Conservation (phyloP, 2,329 filamentous ascomycete genomes). For the Diaporthe sp. region DNA sequence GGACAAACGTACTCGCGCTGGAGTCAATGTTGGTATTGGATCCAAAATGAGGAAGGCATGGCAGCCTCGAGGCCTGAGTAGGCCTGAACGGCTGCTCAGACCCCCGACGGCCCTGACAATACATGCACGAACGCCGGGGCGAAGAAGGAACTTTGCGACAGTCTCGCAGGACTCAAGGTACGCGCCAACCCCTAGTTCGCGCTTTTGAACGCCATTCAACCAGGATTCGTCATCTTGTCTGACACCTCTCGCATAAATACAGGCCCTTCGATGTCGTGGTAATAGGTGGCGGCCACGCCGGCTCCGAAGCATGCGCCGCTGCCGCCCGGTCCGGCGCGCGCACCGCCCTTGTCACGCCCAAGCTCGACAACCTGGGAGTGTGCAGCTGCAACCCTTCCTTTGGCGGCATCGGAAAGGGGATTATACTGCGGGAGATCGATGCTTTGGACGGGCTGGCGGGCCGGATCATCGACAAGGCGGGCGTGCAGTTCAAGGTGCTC, state of each 20-base stretch:
- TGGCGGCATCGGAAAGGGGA: slow-evolving; percentile 98
- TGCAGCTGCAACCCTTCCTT: slow-evolving; percentile 98
- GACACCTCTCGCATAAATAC: background rate
- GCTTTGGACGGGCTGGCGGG: slow-evolving; percentile 92
- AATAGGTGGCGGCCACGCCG: slow-evolving; percentile 95
- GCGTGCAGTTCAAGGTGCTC: slow-evolving; percentile 90
- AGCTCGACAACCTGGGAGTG: slow-evolving; percentile 87
- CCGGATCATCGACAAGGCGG: slow-evolving; percentile 90
- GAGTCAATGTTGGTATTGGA: slow-evolving; percentile 7
- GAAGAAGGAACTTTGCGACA: slow-evolving; percentile 44
- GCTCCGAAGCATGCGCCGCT: slow-evolving; percentile 91
- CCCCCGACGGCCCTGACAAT: slow-evolving; percentile 22
- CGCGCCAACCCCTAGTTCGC: background rate
- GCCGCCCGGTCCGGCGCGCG: slow-evolving; percentile 89
- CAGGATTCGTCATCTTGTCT: background rate
- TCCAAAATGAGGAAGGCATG: slow-evolving; percentile 45
- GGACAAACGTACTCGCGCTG: background rate
- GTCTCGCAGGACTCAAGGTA: slow-evolving; percentile 46
- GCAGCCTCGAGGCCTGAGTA: slow-evolving; percentile 42
- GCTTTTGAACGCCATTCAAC: background rate
- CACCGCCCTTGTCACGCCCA: slow-evolving; percentile 91
- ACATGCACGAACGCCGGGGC: slow-evolving; percentile 29
- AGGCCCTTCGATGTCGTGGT: slow-evolving; percentile 92
- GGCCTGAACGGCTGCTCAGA: slow-evolving; percentile 37
- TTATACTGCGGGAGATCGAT: slow-evolving; percentile 94